Percentiles rank a stretch among this genome's conserved stretches.
Conservation (phyloP, 2,329 filamentous ascomycete genomes). For the Ceratocystis albifundus region DNA sequence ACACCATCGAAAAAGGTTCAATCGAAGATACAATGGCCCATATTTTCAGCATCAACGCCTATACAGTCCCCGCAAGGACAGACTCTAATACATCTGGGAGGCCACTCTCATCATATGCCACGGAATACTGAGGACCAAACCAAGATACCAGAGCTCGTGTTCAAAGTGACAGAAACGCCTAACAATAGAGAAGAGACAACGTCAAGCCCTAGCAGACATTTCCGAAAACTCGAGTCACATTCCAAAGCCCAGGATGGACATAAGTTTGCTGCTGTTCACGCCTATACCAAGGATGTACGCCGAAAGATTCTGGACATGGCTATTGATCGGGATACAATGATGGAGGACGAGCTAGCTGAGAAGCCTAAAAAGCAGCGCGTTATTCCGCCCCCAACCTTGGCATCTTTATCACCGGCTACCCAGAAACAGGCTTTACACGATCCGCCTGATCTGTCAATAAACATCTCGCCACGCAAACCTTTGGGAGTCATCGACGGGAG, state of each 20-base stretch:
- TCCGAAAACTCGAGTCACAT: neutral
- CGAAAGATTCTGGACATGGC: neutral
- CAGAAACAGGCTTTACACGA: neutral
- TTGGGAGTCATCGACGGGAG: too few species aligned
- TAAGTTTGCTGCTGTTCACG: neutral
- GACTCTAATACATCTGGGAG: neutral
- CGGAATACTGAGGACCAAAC: neutral
- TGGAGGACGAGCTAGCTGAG: slow-evolving; percentile 9
- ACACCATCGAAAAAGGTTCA: neutral
- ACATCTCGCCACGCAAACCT: neutral
- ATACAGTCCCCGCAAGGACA: neutral
- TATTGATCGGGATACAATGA: neutral
- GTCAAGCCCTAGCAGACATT: neutral
- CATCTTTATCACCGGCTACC: neutral
- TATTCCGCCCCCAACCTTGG: neutral
- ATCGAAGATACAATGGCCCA: neutral
- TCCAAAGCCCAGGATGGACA: neutral
- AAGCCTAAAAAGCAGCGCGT: slow-evolving; percentile 13
- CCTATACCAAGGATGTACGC: neutral
- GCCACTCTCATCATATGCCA: neutral
- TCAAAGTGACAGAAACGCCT: neutral
- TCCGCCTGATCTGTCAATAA: neutral
- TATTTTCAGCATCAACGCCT: neutral
- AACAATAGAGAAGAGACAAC: neutral
- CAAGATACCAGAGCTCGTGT: neutral